Base-by-base conservation (phyloP, 208 protist genomes). In the Strigomonas culicis region DNA sequence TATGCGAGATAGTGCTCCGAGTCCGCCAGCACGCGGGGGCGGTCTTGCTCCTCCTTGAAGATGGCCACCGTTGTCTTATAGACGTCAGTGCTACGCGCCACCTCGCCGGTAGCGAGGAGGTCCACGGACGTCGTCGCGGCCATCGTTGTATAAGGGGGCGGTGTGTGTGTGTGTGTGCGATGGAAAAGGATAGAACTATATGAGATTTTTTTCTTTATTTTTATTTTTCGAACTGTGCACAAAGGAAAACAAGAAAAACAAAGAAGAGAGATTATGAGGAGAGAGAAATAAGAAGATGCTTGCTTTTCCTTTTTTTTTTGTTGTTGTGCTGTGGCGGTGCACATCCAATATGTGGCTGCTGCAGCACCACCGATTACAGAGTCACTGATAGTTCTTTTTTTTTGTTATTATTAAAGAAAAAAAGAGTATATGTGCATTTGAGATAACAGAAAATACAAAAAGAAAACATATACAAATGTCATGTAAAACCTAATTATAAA, bases 1-100 rank as follows among this genome's bases (percentile, higher is more conserved):
- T 93, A 92, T 22, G 84, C 83, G 52, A 96, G 73, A 58, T 84
- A 96, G 32, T 66, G 64, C 49, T 89, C 79, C 1, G 80, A 91
- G 63, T 96, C 85, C 1, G 82, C 83, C 7, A 96, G 64, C 53
- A 93, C 82, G 17, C 90, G 90, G 1, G 75, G 76, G 4, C 30
- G 67, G 25, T 76, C 64, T 11, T 59, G 58, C 22, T 73, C 64
- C 49, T 92, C 82, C 63, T 84, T 88, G 66, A 95, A 95, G 47
- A 82, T 34, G 64, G 77, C 74, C 47, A 90, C 77, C 61, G 64
- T 59, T n/a, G 77, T 74, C 68, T 59, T 70, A 28, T 66, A 64
- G 22, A 83, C 78, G 41, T 79, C 80, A 11, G 66, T 72, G 17
- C 27, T 66, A 7, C 49, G 31, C 15, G 67, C 66, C 22, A 39